Evolutionary conservation across 2,329 filamentous ascomycete species (phyloP).

Genomic region (Verticillium alfalfae): DNA sequence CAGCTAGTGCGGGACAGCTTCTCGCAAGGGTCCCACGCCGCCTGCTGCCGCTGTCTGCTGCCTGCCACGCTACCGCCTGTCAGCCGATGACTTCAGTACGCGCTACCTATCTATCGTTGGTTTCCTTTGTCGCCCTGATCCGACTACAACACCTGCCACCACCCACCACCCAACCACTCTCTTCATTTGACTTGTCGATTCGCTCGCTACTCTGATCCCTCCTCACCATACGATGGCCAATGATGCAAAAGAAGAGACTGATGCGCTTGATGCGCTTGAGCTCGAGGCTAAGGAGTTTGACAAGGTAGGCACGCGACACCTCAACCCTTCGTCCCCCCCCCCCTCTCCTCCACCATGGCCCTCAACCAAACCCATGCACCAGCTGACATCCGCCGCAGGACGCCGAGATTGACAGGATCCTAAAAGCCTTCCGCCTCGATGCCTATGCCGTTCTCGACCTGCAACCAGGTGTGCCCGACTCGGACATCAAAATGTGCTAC

Average conservation of each 20-base stretch:
- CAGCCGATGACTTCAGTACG: background rate
- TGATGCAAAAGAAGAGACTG: conserved; percentile 53
- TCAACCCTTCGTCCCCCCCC: background rate
- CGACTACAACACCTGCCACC: background rate
- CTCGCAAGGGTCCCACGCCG: conserved; percentile 2
- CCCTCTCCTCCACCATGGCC: background rate
- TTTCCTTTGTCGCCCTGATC: background rate
- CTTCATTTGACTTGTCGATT: background rate
- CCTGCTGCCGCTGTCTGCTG: no score
- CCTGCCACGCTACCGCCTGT: background rate
- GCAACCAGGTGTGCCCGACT: conserved; percentile 89
- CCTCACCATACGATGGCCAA: conserved; percentile 26
- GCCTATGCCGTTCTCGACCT: conserved; percentile 91
- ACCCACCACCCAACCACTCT: background rate
- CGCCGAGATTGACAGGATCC: conserved; percentile 90
- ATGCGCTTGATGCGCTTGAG: conserved; percentile 76
- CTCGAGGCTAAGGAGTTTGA: conserved; percentile 84
- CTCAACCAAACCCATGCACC: background rate
- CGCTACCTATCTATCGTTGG: background rate
- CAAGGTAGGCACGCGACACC: conserved; percentile 52
- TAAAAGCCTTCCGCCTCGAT: conserved; percentile 76
- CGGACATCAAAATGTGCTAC: conserved; percentile 91
- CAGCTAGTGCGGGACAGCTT: background rate
- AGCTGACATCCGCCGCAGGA: conserved; percentile 49
- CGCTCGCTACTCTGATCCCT: background rate